Percentiles rank a stretch among this genome's conserved stretches.
phyloP scores from a whole-genome alignment of 768 basidiomycete species.

The Boletus rufocinnamomeus region DNA sequence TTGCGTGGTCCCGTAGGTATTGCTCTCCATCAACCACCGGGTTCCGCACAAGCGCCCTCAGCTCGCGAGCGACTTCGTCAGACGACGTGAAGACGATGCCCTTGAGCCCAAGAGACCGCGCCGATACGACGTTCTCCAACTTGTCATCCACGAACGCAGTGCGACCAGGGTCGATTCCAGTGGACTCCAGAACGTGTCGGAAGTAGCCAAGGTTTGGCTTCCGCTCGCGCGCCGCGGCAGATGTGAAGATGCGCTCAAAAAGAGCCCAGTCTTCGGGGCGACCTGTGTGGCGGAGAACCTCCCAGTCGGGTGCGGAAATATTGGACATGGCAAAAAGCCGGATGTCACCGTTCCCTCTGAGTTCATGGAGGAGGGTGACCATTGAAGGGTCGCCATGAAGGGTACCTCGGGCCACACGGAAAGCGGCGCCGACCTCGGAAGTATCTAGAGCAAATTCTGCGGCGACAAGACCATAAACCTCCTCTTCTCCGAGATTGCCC shows the following conservation, averaged over 20 bases:
- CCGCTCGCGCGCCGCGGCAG: conserved; percentile 19
- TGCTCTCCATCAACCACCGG: conserved; percentile 17
- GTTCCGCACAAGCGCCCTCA: conserved; percentile 20
- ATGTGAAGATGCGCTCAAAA: conserved; percentile 25
- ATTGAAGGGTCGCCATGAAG: conserved; percentile 17
- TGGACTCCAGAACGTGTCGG: conserved; percentile 15
- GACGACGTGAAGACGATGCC: conserved; percentile 24
- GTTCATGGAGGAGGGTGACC: conserved; percentile 20
- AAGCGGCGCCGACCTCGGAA: conserved; percentile 13
- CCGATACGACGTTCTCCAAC: conserved; percentile 24
- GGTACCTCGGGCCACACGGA: conserved; percentile 8
- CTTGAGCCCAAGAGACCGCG: conserved; percentile 22
- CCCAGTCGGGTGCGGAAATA: conserved; percentile 25
- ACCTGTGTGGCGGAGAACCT: conserved; percentile 16
- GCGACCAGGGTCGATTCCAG: conserved; percentile 21
- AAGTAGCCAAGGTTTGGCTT: conserved; percentile 27
- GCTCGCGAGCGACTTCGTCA: conserved; percentile 16
- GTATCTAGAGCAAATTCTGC: conserved; percentile 22
- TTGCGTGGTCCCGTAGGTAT: conserved; percentile 18
- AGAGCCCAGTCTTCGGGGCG: conserved; percentile 20
- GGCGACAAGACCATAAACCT: not conserved
- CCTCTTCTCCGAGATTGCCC: too few relatives aligned
- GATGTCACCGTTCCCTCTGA: conserved; percentile 7
- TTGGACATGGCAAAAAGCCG: conserved; percentile 26
- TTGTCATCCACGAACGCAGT: conserved; percentile 30